These are phyloP conservation scores for Pichia sp. DNA, from an alignment of 1,139 yeast species.

Conservation along the genomic window DNA sequence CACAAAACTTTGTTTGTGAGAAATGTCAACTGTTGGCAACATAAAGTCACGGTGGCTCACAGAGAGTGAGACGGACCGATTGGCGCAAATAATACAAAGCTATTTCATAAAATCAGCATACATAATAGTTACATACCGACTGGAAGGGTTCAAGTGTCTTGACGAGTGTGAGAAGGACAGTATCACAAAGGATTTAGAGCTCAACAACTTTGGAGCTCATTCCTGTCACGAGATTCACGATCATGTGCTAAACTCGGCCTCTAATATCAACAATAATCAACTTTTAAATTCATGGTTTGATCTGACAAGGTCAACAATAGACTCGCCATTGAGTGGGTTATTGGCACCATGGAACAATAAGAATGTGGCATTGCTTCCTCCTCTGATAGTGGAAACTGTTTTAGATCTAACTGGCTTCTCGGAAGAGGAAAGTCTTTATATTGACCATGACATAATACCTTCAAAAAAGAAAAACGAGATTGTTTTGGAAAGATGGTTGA, in stretches of 20 bases:
- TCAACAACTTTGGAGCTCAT: not conserved
- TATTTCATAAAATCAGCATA: constrained; percentile 70
- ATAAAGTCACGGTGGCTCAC: constrained; percentile 21
- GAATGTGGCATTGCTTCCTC: constrained; percentile 47
- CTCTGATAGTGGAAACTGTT: constrained; percentile 78
- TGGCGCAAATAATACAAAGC: constrained; percentile 41
- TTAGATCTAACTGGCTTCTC: constrained; percentile 62
- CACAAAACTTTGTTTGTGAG: not conserved
- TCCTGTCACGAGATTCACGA: not conserved
- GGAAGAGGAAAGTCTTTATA: constrained; percentile 50
- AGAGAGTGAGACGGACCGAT: constrained; percentile 24
- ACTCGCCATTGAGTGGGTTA: constrained; percentile 42
- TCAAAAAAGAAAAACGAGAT: constrained; percentile 65
- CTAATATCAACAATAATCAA: not conserved
- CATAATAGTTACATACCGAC: constrained; percentile 31
- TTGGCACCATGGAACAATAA: constrained; percentile 49
- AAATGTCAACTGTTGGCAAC: constrained; percentile 5
- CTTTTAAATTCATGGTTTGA: constrained; percentile 59
- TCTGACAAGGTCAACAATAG: constrained; percentile 45
- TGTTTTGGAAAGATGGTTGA: constrained; percentile 86
- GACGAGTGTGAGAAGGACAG: not conserved
- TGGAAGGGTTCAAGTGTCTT: not conserved
- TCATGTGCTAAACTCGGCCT: too few species aligned
- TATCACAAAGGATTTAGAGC: not conserved
- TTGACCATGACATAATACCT: constrained; percentile 41